Conservation (phyloP, 305 asterid species). For the Rubia peregrina region DNA sequence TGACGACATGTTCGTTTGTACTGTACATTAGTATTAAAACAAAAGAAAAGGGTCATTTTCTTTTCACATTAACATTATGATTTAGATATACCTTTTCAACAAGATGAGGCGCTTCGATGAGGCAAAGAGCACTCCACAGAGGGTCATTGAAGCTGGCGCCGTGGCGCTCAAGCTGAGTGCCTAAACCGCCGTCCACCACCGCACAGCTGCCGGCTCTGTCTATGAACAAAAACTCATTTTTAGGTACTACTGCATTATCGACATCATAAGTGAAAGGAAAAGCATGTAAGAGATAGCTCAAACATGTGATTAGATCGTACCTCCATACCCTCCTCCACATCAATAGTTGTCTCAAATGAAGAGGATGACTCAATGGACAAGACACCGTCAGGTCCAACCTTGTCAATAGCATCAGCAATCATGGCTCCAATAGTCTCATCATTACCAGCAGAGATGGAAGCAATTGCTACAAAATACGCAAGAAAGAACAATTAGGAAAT, state of each 20-base stretch:
- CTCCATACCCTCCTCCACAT: slow-evolving; percentile 40
- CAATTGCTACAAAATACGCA: slow-evolving; percentile 54
- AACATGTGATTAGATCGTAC: slow-evolving; percentile 1
- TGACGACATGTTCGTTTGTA: no score
- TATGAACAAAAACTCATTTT: not conserved
- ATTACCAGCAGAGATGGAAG: slow-evolving; percentile 93
- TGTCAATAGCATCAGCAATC: slow-evolving; percentile 97
- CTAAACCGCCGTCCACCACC: slow-evolving; percentile 78
- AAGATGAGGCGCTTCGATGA: slow-evolving; percentile 54
- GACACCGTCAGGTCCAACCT: slow-evolving; percentile 99
- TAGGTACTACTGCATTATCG: not conserved
- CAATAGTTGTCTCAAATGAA: slow-evolving; percentile 93
- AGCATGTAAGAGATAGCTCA: not conserved
- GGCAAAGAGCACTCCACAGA: slow-evolving; percentile 77
- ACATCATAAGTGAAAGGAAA: not conserved
- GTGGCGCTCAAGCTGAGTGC: slow-evolving; percentile 63
- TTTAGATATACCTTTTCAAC: slow-evolving; percentile 35
- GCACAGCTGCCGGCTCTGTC: slow-evolving; percentile 65
- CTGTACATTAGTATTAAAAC: not conserved
- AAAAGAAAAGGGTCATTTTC: not conserved
- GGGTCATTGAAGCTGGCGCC: slow-evolving; percentile 76
- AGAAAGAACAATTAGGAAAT: not conserved
- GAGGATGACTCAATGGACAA: slow-evolving; percentile 95
- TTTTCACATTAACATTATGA: not conserved
- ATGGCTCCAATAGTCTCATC: slow-evolving; percentile 78